Evolutionary conservation across 2,329 filamentous ascomycete genomes (phyloP).

Genomic region (Dothiorella sarmentorum): DNA sequence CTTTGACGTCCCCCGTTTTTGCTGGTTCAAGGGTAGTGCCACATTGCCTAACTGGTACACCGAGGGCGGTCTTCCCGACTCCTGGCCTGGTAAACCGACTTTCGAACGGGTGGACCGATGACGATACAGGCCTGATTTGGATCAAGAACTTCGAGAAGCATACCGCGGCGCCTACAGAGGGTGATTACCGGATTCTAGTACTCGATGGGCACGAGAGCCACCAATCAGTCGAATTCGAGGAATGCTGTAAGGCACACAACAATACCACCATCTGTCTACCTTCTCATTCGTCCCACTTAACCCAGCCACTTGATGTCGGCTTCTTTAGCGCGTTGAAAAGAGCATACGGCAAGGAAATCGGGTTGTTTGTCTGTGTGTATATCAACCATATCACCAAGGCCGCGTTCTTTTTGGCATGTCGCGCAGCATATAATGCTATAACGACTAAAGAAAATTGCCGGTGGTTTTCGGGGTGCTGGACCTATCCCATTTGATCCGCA

Average conservation of each 20-base stretch:
- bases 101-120: conserved; percentile 35
- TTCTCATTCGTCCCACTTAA: conserved; percentile 33
- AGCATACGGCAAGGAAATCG: conserved; percentile 29
- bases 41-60: conserved; percentile 16
- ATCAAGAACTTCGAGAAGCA: conserved; percentile 35
- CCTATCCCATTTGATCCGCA: conserved; percentile 31
- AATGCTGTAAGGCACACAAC: conserved; percentile 33
- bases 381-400: conserved; percentile 29
- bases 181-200: conserved; percentile 34
- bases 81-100: not conserved
- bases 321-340: conserved; percentile 35
- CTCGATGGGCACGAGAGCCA: conserved; percentile 36
- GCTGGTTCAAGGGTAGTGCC: not conserved
- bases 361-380: conserved; percentile 25
- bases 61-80: conserved; percentile 3
- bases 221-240: conserved; percentile 32
- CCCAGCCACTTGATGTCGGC: conserved; percentile 38
- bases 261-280: conserved; percentile 38
- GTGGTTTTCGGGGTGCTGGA: conserved; percentile 28
- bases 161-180: conserved; percentile 24
- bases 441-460: conserved; percentile 28
- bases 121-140: conserved; percentile 33
- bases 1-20: not conserved
- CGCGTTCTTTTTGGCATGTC: conserved; percentile 24
- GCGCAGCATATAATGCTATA: conserved; percentile 22